These are phyloP conservation scores for Streptanthus diversifolius DNA, from an alignment of 345 rosid genomes.

Conservation along the genomic window DNA sequence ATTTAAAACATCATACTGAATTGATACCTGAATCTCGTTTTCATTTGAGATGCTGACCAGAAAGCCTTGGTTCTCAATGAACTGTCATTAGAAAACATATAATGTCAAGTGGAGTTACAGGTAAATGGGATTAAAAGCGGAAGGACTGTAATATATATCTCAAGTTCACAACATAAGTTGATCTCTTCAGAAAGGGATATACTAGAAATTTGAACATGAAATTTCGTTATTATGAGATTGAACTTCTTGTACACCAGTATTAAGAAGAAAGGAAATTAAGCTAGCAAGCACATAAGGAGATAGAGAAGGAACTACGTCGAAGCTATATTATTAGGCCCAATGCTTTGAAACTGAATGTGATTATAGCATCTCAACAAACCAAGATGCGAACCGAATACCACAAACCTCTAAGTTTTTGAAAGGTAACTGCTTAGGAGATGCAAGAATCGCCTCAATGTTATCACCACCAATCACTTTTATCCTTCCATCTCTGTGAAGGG, in stretches of 20 bases:
- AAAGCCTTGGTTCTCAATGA: slow-evolving; percentile 74
- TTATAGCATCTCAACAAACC: slow-evolving; percentile 7
- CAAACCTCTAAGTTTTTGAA: slow-evolving; percentile 74
- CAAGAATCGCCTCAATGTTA: slow-evolving; percentile 70
- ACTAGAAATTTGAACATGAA: slow-evolving; percentile 1
- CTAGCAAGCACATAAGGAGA: slow-evolving; percentile 1
- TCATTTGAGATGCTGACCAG: slow-evolving; percentile 60
- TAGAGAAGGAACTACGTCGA: neutral
- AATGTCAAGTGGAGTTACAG: slow-evolving; percentile 5
- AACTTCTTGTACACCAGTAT: slow-evolving; percentile 8
- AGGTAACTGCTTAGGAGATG: slow-evolving; percentile 65
- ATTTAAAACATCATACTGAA: slow-evolving; percentile 18
- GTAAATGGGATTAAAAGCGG: neutral
- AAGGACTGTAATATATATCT: neutral
- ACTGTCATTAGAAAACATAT: slow-evolving; percentile 43
- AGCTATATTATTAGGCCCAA: slow-evolving; percentile 13
- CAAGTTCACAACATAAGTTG: slow-evolving; percentile 4
- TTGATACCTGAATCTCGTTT: slow-evolving; percentile 72
- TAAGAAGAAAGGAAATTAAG: slow-evolving; percentile 2
- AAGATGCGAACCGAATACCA: slow-evolving; percentile 15
- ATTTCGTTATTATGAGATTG: neutral
- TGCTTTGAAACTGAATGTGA: neutral
- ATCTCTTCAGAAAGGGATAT: neutral
- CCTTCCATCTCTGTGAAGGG: slow-evolving; percentile 66
- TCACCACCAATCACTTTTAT: slow-evolving; percentile 85